Conservation (phyloP, 345 rosid species). For the Punica granatum region DNA sequence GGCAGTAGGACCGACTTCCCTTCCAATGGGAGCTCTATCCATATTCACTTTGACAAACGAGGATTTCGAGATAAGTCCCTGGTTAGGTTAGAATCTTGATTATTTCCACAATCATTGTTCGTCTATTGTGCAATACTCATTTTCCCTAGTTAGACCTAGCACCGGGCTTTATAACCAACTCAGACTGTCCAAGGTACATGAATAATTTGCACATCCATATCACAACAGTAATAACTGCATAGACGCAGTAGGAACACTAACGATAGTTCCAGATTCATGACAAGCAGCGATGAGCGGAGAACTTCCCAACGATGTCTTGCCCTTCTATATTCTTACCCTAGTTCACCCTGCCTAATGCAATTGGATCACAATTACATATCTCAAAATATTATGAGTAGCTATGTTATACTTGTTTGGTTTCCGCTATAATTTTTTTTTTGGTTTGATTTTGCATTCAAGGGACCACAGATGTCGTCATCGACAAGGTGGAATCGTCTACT, state of each 20-base stretch:
- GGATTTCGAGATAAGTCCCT: constrained; percentile 23
- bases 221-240: not conserved
- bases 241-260: too few species aligned
- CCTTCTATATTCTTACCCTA: not conserved
- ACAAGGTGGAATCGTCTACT: too few species aligned
- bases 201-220: not conserved
- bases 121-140: constrained; percentile 8
- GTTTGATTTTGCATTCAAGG: too few species aligned
- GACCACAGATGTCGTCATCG: too few species aligned
- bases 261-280: not conserved
- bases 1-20: constrained; percentile 72
- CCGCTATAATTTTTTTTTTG: too few species aligned
- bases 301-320: not conserved
- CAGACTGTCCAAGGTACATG: not conserved
- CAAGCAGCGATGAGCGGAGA: not conserved
- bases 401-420: too few species aligned
- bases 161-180: not conserved
- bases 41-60: constrained; percentile 81
- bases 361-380: not conserved
- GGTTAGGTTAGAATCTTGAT: not conserved
- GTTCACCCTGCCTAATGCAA: not conserved
- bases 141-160: constrained; percentile 42
- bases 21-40: constrained; percentile 92
- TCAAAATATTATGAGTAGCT: too few species aligned
- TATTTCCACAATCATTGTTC: too few species aligned